Percentiles rank a stretch among this genome's conserved stretches.
These are phyloP conservation scores for Backusella macrospora DNA, from an alignment of 192 early-diverging fungal species.

Conservation along the genomic window DNA sequence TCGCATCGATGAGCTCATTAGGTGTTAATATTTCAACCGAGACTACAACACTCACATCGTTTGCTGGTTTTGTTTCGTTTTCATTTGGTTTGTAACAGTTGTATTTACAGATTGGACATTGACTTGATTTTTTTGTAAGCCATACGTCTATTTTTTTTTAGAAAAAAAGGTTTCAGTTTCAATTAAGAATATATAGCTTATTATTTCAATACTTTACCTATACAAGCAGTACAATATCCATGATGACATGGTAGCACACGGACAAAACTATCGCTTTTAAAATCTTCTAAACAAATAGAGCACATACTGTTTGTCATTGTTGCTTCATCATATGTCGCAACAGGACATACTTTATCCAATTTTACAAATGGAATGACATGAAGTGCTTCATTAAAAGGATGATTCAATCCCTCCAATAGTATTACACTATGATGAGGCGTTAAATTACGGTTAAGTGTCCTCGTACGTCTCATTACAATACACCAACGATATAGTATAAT, in stretches of 20 bases:
- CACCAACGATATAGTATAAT: conserved; percentile 6
- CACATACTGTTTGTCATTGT: conserved; percentile 28
- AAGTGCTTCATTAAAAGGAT: neutral
- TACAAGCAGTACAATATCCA: conserved; percentile 41
- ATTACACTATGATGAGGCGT: neutral
- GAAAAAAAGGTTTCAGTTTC: neutral
- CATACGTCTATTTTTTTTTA: conserved; percentile 25
- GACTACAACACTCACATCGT: conserved; percentile 1
- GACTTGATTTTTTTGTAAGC: conserved; percentile 31
- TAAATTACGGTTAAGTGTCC: neutral
- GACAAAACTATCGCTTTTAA: conserved; percentile 12
- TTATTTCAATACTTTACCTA: conserved; percentile 31
- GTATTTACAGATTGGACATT: conserved; percentile 39
- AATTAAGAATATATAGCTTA: neutral
- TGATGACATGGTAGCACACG: conserved; percentile 42
- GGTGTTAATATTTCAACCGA: neutral
- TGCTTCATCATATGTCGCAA: conserved; percentile 20
- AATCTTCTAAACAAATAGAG: conserved; percentile 44
- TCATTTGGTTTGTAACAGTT: conserved; percentile 24
- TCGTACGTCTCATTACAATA: neutral
- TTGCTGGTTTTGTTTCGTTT: conserved; percentile 1
- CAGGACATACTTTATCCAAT: conserved; percentile 30
- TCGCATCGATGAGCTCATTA: conserved; percentile 7
- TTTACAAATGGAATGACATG: conserved; percentile 19
- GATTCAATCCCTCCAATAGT: neutral